Conservation (phyloP, 768 basidiomycete species). For the Leccinum arenicola region DNA sequence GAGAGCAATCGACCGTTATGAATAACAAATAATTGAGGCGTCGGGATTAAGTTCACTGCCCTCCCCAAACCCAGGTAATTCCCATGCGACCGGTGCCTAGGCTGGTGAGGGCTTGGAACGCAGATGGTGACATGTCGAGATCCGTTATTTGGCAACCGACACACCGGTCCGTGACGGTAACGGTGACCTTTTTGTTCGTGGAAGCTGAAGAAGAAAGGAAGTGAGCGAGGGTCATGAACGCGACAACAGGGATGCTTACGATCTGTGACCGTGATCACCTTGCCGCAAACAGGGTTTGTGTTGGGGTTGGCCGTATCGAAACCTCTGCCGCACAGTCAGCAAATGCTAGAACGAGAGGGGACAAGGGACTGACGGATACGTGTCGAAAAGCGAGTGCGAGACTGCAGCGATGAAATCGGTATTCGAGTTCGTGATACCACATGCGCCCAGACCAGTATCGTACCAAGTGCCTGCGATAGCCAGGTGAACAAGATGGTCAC, state of each 20-base stretch:
- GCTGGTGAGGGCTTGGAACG: constrained; percentile 51
- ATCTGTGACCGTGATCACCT: constrained; percentile 33
- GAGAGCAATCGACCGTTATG: constrained; percentile 26
- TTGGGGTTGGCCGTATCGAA: constrained; percentile 66
- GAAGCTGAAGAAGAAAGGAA: constrained; percentile 36
- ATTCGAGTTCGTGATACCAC: constrained; percentile 34
- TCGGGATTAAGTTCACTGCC: constrained; percentile 9
- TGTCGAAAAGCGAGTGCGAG: constrained; percentile 32
- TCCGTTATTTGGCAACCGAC: constrained; percentile 45
- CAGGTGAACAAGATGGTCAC: background rate
- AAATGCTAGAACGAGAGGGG: background rate
- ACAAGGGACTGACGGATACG: constrained; percentile 30
- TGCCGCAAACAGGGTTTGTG: constrained; percentile 68
- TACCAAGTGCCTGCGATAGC: constrained; percentile 33
- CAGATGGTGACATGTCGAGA: constrained; percentile 62
- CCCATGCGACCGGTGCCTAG: constrained; percentile 48
- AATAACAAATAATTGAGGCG: constrained; percentile 28
- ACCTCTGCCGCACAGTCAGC: constrained; percentile 37
- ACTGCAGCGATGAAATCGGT: constrained; percentile 37
- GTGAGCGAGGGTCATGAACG: constrained; percentile 3
- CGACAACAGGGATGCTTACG: constrained; percentile 41
- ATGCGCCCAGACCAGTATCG: constrained; percentile 38
- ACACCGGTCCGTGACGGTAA: constrained; percentile 64
- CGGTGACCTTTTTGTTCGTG: constrained; percentile 34
- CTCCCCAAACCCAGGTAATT: constrained; percentile 47